These are phyloP conservation scores for Globisporangium apiculatum DNA, from an alignment of 352 stramenopile species.

Conservation along the genomic window DNA sequence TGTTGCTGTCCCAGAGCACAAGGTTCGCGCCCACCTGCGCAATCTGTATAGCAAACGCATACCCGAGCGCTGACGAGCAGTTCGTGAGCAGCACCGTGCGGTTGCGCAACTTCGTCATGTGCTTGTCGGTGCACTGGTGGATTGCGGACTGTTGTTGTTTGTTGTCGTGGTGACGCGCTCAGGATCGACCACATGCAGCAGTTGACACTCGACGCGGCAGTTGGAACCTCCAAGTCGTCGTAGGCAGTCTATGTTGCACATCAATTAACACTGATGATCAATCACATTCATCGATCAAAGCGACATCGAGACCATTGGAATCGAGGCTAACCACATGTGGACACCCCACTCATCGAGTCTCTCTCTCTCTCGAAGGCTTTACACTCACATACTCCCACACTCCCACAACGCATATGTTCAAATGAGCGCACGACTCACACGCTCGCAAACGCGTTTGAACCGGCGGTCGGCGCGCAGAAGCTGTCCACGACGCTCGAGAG, in stretches of 20 bases:
- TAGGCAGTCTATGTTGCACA: too few species aligned
- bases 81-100: constrained; percentile 12
- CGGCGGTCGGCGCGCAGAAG: constrained; percentile 2
- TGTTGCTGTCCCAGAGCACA: constrained; percentile 12
- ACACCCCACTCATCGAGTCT: too few species aligned
- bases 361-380: too few species aligned
- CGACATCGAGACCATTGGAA: too few species aligned
- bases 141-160: too few species aligned
- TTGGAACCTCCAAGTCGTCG: too few species aligned
- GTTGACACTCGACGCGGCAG: too few species aligned
- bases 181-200: too few species aligned
- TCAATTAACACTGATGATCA: too few species aligned
- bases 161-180: too few species aligned
- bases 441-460: neutral
- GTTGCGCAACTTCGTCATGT: constrained; percentile 18
- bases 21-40: constrained; percentile 12
- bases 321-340: too few species aligned
- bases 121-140: neutral
- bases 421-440: neutral
- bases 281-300: too few species aligned
- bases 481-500: constrained; percentile 13
- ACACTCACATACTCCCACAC: neutral
- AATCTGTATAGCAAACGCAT: constrained; percentile 13
- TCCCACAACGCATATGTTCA: neutral
- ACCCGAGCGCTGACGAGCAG: constrained; percentile 15